Evolutionary conservation across 1,284 basidiomycete species (phyloP), one percentile per base, ranked within the genome.

Genomic region (Blastosporella zonata): DNA sequence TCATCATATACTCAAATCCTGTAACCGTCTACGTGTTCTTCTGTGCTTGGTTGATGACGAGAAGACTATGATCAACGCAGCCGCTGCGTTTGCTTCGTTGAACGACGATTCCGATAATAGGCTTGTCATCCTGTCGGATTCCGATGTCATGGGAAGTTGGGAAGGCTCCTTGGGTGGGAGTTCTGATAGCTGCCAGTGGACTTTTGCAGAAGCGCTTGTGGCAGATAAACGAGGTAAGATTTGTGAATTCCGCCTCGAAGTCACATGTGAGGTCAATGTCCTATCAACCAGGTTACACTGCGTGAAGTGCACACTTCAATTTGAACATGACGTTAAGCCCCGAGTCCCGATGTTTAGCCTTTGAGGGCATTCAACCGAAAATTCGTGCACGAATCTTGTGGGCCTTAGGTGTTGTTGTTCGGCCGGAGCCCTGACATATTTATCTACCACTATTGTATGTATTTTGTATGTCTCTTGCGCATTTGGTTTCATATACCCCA

Each of bases 31-130:
- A 17, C 43, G 46, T 12, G 49, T 58, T 8, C 47, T 58, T 18
- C 36, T 59, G 9, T 58, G 56, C 20, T 44, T 56, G 21, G 53
- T 56, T 18, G 41, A 27, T 17, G 36, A 48, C n/a, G 58, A 56
- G 27, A 21, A 28, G 8, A 29, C 25, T 2, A 47, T 55, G 35
- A 33, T 53, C 20, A 38, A 44, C 8, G 54, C 58, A 12, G 31
- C 43, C 7, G 25, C 23, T 31, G 53, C 49, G 5, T 43, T 59
- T 10, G 44, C 38, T 20, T 21, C 27, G n/a, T 31, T 52, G 15
- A 34, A 52, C 25, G 29, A 25, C 6, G 50, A 47, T n/a, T 44
- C 40, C 10, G 56, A 54, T 13, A 21, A 23, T 9, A 52, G 50
- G 25, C 41, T 58, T 8, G 56, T 52, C 17, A 47, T 59, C 15